Conservation (phyloP, 169 alveolate species). For the Plasmodium reichenowi region DNA sequence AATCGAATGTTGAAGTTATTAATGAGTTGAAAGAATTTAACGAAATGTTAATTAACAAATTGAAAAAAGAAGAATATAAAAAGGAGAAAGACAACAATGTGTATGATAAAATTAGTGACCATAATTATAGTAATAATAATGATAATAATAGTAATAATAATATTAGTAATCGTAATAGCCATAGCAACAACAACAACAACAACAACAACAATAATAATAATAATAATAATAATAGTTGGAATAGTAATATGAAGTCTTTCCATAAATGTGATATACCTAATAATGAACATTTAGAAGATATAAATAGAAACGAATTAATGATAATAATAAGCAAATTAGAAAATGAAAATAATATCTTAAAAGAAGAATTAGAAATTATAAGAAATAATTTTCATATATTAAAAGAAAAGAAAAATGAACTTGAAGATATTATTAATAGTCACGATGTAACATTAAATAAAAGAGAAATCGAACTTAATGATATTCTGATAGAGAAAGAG, state of each 20-base stretch:
- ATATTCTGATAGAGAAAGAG: conserved; percentile 54
- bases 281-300: conserved; percentile 6
- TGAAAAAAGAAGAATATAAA: conserved; percentile 1
- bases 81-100: not conserved
- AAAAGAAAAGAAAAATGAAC: conserved; percentile 46
- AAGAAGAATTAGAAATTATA: conserved; percentile 46
- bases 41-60: conserved; percentile 31
- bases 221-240: not conserved
- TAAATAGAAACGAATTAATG: conserved; percentile 35
- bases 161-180: not conserved
- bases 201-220: too few relatives aligned
- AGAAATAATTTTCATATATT: conserved; percentile 38
- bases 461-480: conserved; percentile 46
- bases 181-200: conserved; percentile 5
- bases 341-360: conserved; percentile 46
- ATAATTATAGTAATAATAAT: not conserved
- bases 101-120: too few relatives aligned
- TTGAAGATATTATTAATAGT: conserved; percentile 49
- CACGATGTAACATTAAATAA: conserved; percentile 36
- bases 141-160: not conserved
- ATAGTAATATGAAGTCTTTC: not conserved
- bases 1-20: conserved; percentile 31
- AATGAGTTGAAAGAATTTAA: conserved; percentile 54
- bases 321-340: conserved; percentile 37
- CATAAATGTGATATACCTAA: not conserved